These are phyloP conservation scores for Oehlia diaphana DNA, from an alignment of 192 early-diverging fungal genomes.

Conservation along the genomic window DNA sequence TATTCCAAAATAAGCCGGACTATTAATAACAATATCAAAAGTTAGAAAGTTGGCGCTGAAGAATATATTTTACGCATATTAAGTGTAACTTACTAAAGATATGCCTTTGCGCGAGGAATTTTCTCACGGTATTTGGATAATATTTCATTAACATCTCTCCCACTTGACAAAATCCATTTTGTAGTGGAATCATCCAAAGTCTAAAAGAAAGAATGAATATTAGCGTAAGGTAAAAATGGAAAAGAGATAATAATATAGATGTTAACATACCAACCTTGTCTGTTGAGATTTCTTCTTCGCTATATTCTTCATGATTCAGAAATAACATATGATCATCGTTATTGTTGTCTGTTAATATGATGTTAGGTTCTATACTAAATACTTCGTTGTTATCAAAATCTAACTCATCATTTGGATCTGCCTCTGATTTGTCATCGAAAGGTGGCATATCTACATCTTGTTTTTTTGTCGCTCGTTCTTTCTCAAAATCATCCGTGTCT, in stretches of 20 bases:
- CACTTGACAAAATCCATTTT: conserved; percentile 12
- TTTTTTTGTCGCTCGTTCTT: too few species aligned
- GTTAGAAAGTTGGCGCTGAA: neutral
- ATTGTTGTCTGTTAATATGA: conserved; percentile 22
- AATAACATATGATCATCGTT: conserved; percentile 21
- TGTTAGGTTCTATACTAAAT: conserved; percentile 20
- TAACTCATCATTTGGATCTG: conserved; percentile 29
- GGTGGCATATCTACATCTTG: too few species aligned
- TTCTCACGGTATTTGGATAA: conserved; percentile 3
- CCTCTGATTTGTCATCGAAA: conserved; percentile 17
- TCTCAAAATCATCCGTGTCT: too few species aligned
- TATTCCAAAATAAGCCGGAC: conserved; percentile 26
- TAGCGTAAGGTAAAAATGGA: neutral
- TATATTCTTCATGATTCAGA: conserved; percentile 21
- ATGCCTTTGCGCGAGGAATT: conserved; percentile 13
- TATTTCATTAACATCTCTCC: conserved; percentile 5
- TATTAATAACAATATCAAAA: conserved; percentile 26
- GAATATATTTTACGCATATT: neutral
- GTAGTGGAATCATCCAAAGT: conserved; percentile 6
- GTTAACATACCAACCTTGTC: conserved; percentile 28
- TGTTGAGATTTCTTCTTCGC: conserved; percentile 29
- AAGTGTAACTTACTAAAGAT: conserved; percentile 19
- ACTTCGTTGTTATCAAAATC: conserved; percentile 24
- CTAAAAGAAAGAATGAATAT: conserved; percentile 25
- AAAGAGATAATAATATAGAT: conserved; percentile 22